Base-by-base conservation (phyloP, 179 eudicot species). In the Patellifolia procumbens region DNA sequence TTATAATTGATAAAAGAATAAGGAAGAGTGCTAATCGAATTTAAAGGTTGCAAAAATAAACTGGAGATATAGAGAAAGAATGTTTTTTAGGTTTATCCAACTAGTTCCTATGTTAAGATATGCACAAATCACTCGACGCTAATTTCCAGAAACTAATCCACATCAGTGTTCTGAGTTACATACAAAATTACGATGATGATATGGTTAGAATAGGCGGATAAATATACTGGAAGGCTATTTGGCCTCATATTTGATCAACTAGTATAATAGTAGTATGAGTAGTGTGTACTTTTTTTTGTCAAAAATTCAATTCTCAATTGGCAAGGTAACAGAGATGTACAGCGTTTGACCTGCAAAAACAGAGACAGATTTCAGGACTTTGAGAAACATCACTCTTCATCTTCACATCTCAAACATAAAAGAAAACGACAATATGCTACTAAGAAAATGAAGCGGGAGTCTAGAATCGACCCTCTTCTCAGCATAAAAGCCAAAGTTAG, bases 331-430 rank as follows among this genome's bases (percentile, higher is more conserved):
- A 69, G 72, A 69, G 75, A 78, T 81, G 79, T 81, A 81, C 84
- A 81, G 70, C 80, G 59, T 74, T 78, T 73, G 79, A 78, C 81
- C 84, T 81, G 84, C 84, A 69, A 45, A 76, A 74, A 34, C 12
- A 67, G 68, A 74, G 32, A 56, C 46, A 28, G 2, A 13, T 6
- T 58, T 31, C 46, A 52, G 28, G 59, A 42, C 45, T 37, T 11
- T 1, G 2, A 19, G 3, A 26, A 35, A 49, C 52, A 28, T 13
- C 46, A 39, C 24, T 62, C 17, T 59, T 19, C 8, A 75, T 34
- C 76, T 1, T 28, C 29, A 76, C 49, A 52, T 32, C 5, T 0
- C 75, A 61, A 60, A 39, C 34, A 28, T 74, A 19, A 39, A 43
- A 2, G 5, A 68, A 28, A 10, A 24, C 6, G 29, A 26, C 5